phyloP scores from a whole-genome alignment of 1,284 basidiomycete genomes.

The Coniferiporia weirii region DNA sequence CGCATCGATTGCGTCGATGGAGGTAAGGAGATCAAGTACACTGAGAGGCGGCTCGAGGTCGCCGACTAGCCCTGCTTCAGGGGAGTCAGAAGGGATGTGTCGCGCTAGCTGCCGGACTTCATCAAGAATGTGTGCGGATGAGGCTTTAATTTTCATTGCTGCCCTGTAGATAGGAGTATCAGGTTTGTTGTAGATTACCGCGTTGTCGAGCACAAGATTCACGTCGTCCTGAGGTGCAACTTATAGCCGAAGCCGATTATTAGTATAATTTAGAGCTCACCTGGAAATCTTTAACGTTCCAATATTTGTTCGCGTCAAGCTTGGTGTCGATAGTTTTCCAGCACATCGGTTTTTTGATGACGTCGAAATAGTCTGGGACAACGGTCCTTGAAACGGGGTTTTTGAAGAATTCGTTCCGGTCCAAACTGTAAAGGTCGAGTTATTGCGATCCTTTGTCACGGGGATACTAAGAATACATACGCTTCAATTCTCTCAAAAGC shows the following conservation, averaged over 20 bases:
- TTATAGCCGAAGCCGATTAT: background rate
- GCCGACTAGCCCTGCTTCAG: slow-evolving; percentile 33
- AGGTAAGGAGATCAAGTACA: slow-evolving; percentile 50
- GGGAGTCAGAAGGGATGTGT: slow-evolving; percentile 4
- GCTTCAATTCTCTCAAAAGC: slow-evolving; percentile 67
- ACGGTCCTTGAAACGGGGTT: slow-evolving; percentile 75
- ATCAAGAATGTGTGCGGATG: slow-evolving; percentile 54
- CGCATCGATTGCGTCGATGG: slow-evolving; percentile 45
- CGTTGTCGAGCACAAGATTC: slow-evolving; percentile 80
- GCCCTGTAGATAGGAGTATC: slow-evolving; percentile 71
- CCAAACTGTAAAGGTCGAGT: slow-evolving; percentile 47
- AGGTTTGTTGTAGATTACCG: slow-evolving; percentile 80
- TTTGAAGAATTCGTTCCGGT: slow-evolving; percentile 72
- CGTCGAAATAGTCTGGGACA: slow-evolving; percentile 90
- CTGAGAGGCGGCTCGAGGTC: slow-evolving; percentile 68
- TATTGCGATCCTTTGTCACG: slow-evolving; percentile 3
- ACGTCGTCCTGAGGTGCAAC: slow-evolving; percentile 62
- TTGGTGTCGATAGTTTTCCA: slow-evolving; percentile 81
- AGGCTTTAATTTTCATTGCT: slow-evolving; percentile 64
- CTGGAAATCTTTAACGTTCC: slow-evolving; percentile 71
- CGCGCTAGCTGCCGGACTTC: slow-evolving; percentile 41
- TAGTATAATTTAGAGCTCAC: slow-evolving; percentile 35
- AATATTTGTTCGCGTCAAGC: slow-evolving; percentile 76
- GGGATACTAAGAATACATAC: slow-evolving; percentile 40
- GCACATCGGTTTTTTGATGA: slow-evolving; percentile 86